Percentiles rank a stretch among this genome's conserved stretches.
These are phyloP conservation scores for Narthecium ossifragum DNA, from an alignment of 106 monocot genomes.

Conservation along the genomic window DNA sequence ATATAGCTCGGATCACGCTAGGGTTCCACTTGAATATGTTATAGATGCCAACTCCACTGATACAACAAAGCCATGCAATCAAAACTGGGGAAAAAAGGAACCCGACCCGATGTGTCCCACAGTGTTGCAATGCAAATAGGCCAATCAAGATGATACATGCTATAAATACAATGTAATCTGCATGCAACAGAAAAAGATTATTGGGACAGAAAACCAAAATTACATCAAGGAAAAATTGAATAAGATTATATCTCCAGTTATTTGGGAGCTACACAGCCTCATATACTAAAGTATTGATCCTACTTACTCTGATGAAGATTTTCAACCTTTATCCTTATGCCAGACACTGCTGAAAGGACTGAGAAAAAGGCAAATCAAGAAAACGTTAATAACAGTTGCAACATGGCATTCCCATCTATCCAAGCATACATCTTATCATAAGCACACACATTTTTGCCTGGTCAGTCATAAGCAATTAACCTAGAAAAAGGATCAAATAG, in stretches of 20 bases:
- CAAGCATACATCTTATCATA: not conserved
- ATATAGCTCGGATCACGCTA: constrained; percentile 43
- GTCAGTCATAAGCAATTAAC: not conserved
- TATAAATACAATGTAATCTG: constrained; percentile 49
- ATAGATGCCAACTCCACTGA: constrained; percentile 54
- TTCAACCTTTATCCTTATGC: constrained; percentile 54
- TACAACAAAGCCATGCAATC: constrained; percentile 63
- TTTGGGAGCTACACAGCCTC: too few species aligned
- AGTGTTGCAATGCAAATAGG: constrained; percentile 72
- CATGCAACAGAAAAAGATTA: constrained; percentile 1
- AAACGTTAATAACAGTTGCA: not conserved
- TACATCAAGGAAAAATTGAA: not conserved
- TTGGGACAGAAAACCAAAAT: not conserved
- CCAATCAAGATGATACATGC: constrained; percentile 51
- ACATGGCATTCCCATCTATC: not conserved
- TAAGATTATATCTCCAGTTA: not conserved
- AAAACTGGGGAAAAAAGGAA: constrained; percentile 73
- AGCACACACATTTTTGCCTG: not conserved
- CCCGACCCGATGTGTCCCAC: constrained; percentile 65
- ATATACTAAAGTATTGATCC: not conserved
- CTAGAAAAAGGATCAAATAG: not conserved
- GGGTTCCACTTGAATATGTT: constrained; percentile 77
- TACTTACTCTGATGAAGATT: constrained; percentile 67
- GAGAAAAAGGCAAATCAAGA: constrained; percentile 5
- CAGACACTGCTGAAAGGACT: constrained; percentile 84